phyloP scores from a whole-genome alignment of 78 protist genomes.

The Dictyostelium discoideum region dicty_2.7 NC_007088.5:2181001-2181500 shows the following conservation, averaged over 20 bases:
- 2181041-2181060: background rate
- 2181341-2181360: background rate
- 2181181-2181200: background rate
- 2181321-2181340: background rate
- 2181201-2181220: too few species aligned
- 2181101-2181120: background rate
- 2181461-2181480: background rate
- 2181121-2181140: background rate
- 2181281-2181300: background rate
- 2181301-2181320: background rate
- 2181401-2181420: background rate
- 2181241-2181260: background rate
- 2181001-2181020: background rate
- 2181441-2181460: background rate
- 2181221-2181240: background rate
- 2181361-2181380: constrained; percentile 5
- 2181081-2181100: background rate
- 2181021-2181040: background rate
- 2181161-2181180: background rate
- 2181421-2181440: background rate
- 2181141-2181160: background rate
- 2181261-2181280: background rate
- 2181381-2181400: background rate
- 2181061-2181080: background rate
- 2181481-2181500: background rate